Percentiles rank a stretch among this genome's conserved stretches.
Evolutionary conservation across 169 alveolate genomes (phyloP).

Genomic region (Plasmodium inui): DNA sequence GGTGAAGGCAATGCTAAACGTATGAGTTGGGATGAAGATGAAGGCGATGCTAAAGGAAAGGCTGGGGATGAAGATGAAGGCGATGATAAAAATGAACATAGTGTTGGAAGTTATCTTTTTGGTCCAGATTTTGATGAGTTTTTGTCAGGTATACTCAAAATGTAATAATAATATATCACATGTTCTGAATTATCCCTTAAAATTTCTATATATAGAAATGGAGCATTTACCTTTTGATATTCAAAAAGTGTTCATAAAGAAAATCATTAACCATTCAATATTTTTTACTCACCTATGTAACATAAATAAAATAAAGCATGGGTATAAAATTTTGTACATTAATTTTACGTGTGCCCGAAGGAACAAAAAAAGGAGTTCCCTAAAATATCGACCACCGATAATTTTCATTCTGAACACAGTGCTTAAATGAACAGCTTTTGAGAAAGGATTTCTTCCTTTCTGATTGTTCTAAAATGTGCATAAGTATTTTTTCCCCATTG

Average conservation of each 20-base stretch:
- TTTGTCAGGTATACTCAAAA: too few species aligned
- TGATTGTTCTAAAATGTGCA: neutral
- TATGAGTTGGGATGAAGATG: too few species aligned
- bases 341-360: neutral
- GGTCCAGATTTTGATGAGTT: neutral
- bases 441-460: neutral
- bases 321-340: neutral
- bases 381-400: neutral
- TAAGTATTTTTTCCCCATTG: neutral
- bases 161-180: neutral
- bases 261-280: neutral
- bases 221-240: neutral
- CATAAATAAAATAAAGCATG: neutral
- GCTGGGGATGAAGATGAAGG: too few species aligned
- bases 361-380: constrained; percentile 3
- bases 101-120: too few species aligned
- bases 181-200: neutral
- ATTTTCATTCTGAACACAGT: neutral
- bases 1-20: too few species aligned
- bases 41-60: too few species aligned
- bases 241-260: neutral
- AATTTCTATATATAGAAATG: neutral
- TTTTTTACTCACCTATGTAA: neutral
- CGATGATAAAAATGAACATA: too few species aligned
- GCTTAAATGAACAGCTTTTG: neutral